phyloP scores from a whole-genome alignment of 2,329 filamentous ascomycete species.

The Stagonosporopsis vannaccii region DNA sequence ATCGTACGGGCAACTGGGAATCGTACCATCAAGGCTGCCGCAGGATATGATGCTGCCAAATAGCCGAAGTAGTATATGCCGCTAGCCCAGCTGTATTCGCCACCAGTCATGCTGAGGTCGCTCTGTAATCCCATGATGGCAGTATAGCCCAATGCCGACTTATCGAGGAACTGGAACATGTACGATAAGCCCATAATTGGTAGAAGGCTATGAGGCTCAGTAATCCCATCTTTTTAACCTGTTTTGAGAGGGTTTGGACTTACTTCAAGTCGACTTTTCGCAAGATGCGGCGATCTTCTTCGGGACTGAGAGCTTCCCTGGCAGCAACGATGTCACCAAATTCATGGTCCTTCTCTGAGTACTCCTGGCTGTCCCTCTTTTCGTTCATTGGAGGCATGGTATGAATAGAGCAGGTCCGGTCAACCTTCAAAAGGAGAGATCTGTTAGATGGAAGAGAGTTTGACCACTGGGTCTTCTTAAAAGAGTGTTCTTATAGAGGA shows the following conservation, averaged over 20 bases:
- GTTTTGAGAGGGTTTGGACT: neutral
- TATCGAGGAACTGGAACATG: slow-evolving; percentile 30
- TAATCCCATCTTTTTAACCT: neutral
- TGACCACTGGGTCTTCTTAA: neutral
- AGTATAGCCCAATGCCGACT: slow-evolving; percentile 24
- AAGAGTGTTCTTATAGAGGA: slow-evolving; percentile 1
- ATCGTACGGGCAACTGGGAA: slow-evolving; percentile 59
- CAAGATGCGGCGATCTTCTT: slow-evolving; percentile 14
- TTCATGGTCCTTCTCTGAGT: slow-evolving; percentile 9
- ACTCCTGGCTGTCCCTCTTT: slow-evolving; percentile 1
- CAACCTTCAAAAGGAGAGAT: neutral
- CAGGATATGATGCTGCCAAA: slow-evolving; percentile 47
- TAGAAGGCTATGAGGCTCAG: slow-evolving; percentile 9
- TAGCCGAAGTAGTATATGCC: slow-evolving; percentile 39
- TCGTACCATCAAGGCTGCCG: slow-evolving; percentile 59
- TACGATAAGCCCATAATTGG: slow-evolving; percentile 28
- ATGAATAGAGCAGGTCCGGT: neutral
- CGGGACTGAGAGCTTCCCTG: slow-evolving; percentile 3
- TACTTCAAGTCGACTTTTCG: slow-evolving; percentile 13
- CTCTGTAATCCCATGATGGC: slow-evolving; percentile 32
- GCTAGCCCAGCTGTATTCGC: slow-evolving; percentile 35
- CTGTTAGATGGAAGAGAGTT: neutral
- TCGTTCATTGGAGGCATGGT: slow-evolving; percentile 4
- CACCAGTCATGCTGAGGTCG: slow-evolving; percentile 27
- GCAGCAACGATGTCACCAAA: slow-evolving; percentile 1